Evolutionary conservation across 176 grass and related monocot species (phyloP).

Genomic region (Dactylis glomerata): DNA sequence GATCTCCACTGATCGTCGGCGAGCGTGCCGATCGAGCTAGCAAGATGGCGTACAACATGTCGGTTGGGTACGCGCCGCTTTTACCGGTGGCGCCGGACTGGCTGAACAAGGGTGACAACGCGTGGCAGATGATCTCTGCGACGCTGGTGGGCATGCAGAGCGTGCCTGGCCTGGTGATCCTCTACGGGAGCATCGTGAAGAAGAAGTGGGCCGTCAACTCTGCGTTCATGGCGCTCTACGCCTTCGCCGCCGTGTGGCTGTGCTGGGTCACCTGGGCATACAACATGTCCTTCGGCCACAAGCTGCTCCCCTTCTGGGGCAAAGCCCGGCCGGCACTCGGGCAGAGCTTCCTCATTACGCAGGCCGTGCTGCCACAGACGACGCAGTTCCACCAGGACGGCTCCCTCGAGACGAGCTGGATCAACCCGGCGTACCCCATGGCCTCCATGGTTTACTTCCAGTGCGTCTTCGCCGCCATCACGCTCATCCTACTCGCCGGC

Average conservation of each 20-base stretch:
- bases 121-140: slow-evolving; percentile 90
- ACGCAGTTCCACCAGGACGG: slow-evolving; percentile 13
- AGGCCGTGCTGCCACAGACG: slow-evolving; percentile 44
- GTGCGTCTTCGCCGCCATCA: slow-evolving; percentile 88
- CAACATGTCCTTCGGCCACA: slow-evolving; percentile 87
- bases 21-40: background rate
- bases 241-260: slow-evolving; percentile 86
- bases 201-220: slow-evolving; percentile 98
- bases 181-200: slow-evolving; percentile 97
- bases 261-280: slow-evolving; percentile 95
- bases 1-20: slow-evolving; percentile 13
- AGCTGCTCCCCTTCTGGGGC: slow-evolving; percentile 84
- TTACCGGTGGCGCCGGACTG: slow-evolving; percentile 14
- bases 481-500: slow-evolving; percentile 75
- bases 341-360: slow-evolving; percentile 59
- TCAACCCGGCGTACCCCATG: slow-evolving; percentile 63
- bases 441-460: slow-evolving; percentile 96
- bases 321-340: slow-evolving; percentile 60
- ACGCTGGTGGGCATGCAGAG: slow-evolving; percentile 89
- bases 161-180: slow-evolving; percentile 75
- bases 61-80: slow-evolving; percentile 24
- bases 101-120: slow-evolving; percentile 96
- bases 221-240: slow-evolving; percentile 97
- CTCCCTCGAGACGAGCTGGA: background rate
- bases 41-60: slow-evolving; percentile 39